Evolutionary conservation across 306 rosid species (phyloP), one percentile per base, ranked within the genome.

Genomic region (Ceratonia siliqua): DNA sequence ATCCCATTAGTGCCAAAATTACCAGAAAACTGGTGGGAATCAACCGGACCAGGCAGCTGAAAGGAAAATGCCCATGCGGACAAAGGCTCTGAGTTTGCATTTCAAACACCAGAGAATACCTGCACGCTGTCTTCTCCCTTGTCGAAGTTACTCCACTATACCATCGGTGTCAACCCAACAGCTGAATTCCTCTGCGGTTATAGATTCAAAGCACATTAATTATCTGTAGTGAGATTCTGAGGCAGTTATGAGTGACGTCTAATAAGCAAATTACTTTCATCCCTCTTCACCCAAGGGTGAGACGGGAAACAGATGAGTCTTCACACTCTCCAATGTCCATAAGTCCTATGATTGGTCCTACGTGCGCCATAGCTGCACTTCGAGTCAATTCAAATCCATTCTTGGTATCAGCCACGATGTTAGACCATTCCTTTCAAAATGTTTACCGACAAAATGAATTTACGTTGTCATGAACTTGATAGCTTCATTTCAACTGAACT

Each of bases 21-120:
- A 50, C 91, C 94, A 11, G 83, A 75, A 74, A 91, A 86, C 56
- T 88, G 85, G 38, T 77, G 84, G 22, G 81, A 85, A 83, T 89
- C 87, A 74, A 93, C 96, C 1, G 94, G 92, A 50, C 98, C 96
- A 4, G 97, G 93, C 56, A 91, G 86, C 89, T 81, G 87, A 85
- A 93, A 86, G 97, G 83, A 82, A 91, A 89, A 72, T 88, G 78
- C 11, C 97, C 97, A 1, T 96, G 91, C 5, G 91, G 94, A 65
- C 96, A 85, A 25, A 91, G 92, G 75, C 91, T 93, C 8, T 71
- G 89, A 6, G 91, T 82, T 61, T 85, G 89, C 97, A 93, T 91
- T 79, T 88, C 83, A 86, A 93, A 93, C 71, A 82, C 84, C 53
- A 87, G 89, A 13, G 92, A 87, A 77, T 85, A 73, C 81, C 85